Evolutionary conservation across 2,329 filamentous ascomycete genomes (phyloP), one percentile per base, ranked within the genome.

Genomic region (Daldinia sp.): DNA sequence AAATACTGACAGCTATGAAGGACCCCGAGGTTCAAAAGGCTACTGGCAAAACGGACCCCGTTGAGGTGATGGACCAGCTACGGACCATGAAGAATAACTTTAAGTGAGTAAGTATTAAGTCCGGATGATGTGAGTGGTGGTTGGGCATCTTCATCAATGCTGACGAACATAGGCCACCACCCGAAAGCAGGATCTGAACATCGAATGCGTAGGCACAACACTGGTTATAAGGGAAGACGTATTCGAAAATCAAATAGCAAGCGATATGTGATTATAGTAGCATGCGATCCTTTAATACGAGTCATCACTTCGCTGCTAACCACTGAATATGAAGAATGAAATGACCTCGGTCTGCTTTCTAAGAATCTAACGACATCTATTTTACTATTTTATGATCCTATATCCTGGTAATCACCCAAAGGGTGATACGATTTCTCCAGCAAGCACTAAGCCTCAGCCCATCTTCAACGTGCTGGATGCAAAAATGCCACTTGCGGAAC

Each of bases 11-110:
- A 17, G 23, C 11, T 15, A 21, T 11, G 15, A 35, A 93, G 86
- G 94, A 97, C 71, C 91, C 93, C 0, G 86, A 86, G 64, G 89
- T 99, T 55, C 92, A 96, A 74, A 91, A 93, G 78, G 89, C 85
- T 9, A 95, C 93, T 0, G 93, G 93, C 39, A 88, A 93, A 80
- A 92, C 86, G 0, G 86, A 94, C 37, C 90, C 93, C 0, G 83
- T 94, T 1, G 87, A 91, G 50, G 93, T 97, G 13, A 97, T 99
- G 91, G 85, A 84, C 29, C 89, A 89, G 71, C 80, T 98, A 72
- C 85, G 95, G 56, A 92, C 96, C 78, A 89, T 96, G 90, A 99
- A 98, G 87, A 94, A 96, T 75, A 86, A 82, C 77, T 87, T 87
- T 77, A 85, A 84, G 80, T 86, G 80, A 85, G 82, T 80, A 77